Base-by-base conservation (phyloP, 768 basidiomycete genomes). In the Dentipellis sp. region DNA sequence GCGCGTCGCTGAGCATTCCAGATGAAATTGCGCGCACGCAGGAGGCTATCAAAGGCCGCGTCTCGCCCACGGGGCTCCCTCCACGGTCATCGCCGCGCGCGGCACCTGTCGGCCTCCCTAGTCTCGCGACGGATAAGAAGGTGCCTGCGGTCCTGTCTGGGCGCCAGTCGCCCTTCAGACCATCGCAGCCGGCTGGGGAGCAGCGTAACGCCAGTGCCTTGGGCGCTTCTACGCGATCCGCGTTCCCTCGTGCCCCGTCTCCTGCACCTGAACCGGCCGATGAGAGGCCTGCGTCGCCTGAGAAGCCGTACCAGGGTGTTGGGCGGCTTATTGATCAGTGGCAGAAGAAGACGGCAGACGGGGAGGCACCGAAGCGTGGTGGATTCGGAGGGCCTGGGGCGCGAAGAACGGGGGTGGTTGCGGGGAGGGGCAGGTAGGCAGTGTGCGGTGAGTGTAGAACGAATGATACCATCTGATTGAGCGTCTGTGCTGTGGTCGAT, bases 261-360 rank as follows among this genome's bases (percentile, higher is more conserved):
- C 59, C 23, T 8, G 22, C 48, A 19, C 16, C 4, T 16, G 17
- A 14, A 2, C 48, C 9, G 56, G 48, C 23, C 23, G 22, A 40
- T 38, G 19, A 39, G 8, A 75, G 77, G 12, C 75, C 86, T 12
- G 74, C 86, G 5, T 85, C 87, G 9, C 86, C 88, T 8, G 90
- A 93, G 65, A 76, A 78, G 54, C 85, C 87, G 35, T 93, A 84
- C 67, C 84, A 82, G 64, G 91, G 91, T 38, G 91, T 93, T 46
- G 85, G 88, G 29, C 88, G 78, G 70, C 74, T 93, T 37, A 92
- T 93, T 60, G 88, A 90, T 65, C 82, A 91, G 65, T 93, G 91
- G 91, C 88, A 93, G 68, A 82, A 80, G 56, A 91, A 86, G 70
- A 81, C 84, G 37, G 83, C 78, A 16, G 86, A 84, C 60, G 70